These are phyloP conservation scores for Ophiobolus disseminans DNA, from an alignment of 2,329 filamentous ascomycete species.

Conservation along the genomic window DNA sequence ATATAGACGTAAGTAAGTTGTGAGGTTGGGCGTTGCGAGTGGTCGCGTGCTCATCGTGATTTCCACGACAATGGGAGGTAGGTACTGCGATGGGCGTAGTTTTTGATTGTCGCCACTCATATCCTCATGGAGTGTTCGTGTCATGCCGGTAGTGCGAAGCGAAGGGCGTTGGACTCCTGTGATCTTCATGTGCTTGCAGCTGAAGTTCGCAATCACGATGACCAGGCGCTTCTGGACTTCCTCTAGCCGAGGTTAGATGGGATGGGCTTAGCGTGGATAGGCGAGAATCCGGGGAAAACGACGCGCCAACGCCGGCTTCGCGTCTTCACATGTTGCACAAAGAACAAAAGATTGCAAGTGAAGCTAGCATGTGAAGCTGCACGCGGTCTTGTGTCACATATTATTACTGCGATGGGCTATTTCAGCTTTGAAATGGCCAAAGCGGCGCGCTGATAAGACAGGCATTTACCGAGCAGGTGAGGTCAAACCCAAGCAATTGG, in stretches of 20 bases:
- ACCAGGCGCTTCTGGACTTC: constrained; percentile 11
- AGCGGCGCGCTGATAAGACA: not conserved
- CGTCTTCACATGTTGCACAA: constrained; percentile 41
- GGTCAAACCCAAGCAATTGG: constrained; percentile 36
- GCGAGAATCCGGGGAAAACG: constrained; percentile 12
- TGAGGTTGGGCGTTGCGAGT: no score
- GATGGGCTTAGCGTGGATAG: constrained; percentile 7
- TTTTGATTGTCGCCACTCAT: no score
- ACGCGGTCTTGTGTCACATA: constrained; percentile 27
- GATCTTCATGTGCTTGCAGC: no score
- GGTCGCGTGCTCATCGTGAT: no score
- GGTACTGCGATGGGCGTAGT: no score
- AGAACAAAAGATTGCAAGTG: constrained; percentile 13
- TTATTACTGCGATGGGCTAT: not conserved
- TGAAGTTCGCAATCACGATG: not conserved
- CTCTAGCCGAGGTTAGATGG: constrained; percentile 21
- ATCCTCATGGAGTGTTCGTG: no score
- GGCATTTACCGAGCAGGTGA: constrained; percentile 5
- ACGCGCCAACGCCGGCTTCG: constrained; percentile 19
- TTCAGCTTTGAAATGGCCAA: not conserved
- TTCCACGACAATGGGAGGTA: no score
- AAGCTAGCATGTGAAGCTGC: constrained; percentile 41
- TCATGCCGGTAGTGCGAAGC: no score
- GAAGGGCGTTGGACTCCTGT: no score
- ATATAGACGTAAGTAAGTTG: no score